Evolutionary conservation across 768 basidiomycete genomes (phyloP), one percentile per base, ranked within the genome.

Genomic region (Galerina marginata): DNA sequence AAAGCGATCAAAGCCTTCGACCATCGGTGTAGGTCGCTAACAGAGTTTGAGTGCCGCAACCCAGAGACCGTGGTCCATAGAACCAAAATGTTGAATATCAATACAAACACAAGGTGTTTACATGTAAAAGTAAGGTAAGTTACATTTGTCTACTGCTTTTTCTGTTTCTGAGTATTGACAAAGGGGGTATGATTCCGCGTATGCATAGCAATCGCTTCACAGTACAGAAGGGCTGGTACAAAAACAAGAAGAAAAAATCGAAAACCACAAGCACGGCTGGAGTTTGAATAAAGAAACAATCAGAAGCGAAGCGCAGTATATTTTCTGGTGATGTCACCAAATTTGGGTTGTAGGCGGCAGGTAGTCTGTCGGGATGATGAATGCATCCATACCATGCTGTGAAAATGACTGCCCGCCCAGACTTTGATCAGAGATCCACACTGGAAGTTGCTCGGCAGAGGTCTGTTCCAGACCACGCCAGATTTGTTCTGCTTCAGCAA

Each of bases 371-470:
- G 92, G 92, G 39, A 94, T 79, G 48, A 94, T 77, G 75, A 93
- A 93, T 4, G 92, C 91, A 67, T 94, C 90, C 78, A 94, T 91
- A 62, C 93, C 92, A 67, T 90, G 84, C 71, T 92, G 90, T 36
- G 86, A 82, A 74, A 92, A 90, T 7, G 86, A 83, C 66, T 77
- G 84, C 50, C 90, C 92, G 46, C 92, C 92, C 2, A 93, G 75
- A 65, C 83, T 91, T 72, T 91, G 89, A 71, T 94, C 92, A 38
- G 91, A 91, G 46, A 93, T 86, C 92, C 92, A 94, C 26, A 93
- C 87, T 16, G 92, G 92, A 9, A 92, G 77, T 65, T 92, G 90
- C 68, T 92, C 90, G 59, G 79, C 87, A 11, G 89, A 77, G 20
- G 86, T 87, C 72, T 82, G 79, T 70, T 91, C 90, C 67, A 92